These are phyloP conservation scores for Kodamaea suecica DNA, from an alignment of 1,139 yeast genomes.

Conservation along the genomic window DNA sequence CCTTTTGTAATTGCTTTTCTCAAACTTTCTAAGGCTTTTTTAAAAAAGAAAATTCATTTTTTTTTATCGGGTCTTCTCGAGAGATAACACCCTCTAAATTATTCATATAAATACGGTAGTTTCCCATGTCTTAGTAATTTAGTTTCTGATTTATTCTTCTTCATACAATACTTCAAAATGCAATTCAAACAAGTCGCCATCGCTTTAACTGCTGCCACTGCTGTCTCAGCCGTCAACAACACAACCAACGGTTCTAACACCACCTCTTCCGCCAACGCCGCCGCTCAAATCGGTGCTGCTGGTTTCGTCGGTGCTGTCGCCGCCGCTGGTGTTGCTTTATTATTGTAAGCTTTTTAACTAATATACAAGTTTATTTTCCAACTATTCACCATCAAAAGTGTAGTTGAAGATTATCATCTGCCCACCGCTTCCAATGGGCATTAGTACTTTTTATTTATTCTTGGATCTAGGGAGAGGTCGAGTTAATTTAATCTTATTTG, in stretches of 20 bases:
- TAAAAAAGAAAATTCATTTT: too few relatives aligned
- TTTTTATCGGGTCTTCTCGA: too few relatives aligned
- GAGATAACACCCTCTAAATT: too few relatives aligned
- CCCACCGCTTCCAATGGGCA: constrained; percentile 3
- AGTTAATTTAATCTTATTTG: constrained; percentile 2
- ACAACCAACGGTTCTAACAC: constrained; percentile 15
- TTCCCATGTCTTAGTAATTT: too few relatives aligned
- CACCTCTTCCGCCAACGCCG: constrained; percentile 24
- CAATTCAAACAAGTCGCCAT: constrained; percentile 46
- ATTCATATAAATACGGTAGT: constrained; percentile 3
- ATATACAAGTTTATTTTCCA: too few relatives aligned
- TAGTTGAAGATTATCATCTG: not conserved
- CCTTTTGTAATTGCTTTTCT: too few relatives aligned
- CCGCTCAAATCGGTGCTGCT: constrained; percentile 31
- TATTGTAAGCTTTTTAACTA: constrained; percentile 29
- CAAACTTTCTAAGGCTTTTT: too few relatives aligned
- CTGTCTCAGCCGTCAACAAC: constrained; percentile 43
- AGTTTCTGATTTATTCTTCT: too few relatives aligned
- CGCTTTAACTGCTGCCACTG: constrained; percentile 45
- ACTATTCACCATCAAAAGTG: not conserved
- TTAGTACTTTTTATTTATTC: constrained; percentile 3
- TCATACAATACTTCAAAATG: constrained; percentile 26
- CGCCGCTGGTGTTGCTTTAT: constrained; percentile 47
- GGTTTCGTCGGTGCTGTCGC: constrained; percentile 46
- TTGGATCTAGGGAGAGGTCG: constrained; percentile 4